Conservation (phyloP, 306 rosid species). For the Cucurbita maxima region DNA sequence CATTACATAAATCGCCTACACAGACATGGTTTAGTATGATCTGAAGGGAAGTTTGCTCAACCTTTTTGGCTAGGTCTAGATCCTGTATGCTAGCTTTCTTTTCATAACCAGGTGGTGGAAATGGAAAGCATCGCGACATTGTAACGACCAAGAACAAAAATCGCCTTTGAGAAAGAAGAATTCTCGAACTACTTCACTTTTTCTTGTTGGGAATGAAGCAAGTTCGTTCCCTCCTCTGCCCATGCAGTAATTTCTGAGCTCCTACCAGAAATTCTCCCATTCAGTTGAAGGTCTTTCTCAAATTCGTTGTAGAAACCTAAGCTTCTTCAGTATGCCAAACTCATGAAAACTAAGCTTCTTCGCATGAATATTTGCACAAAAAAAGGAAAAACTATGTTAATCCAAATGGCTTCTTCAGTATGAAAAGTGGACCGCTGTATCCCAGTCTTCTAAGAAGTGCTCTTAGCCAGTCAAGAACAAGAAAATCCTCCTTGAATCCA, state of each 20-base stretch:
- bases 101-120: slow-evolving; percentile 89
- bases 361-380: slow-evolving; percentile 12
- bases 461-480: slow-evolving; percentile 26
- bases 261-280: slow-evolving; percentile 13
- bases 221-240: slow-evolving; percentile 81
- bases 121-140: slow-evolving; percentile 99
- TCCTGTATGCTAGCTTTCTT: slow-evolving; percentile 57
- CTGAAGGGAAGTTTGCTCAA: slow-evolving; percentile 22
- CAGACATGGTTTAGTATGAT: slow-evolving; percentile 11
- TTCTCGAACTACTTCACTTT: slow-evolving; percentile 38
- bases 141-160: slow-evolving; percentile 35
- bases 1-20: neutral
- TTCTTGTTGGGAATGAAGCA: slow-evolving; percentile 57
- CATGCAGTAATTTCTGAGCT: slow-evolving; percentile 41
- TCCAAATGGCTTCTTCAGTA: slow-evolving; percentile 29
- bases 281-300: neutral
- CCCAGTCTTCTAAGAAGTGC: slow-evolving; percentile 26
- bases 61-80: slow-evolving; percentile 55
- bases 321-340: neutral
- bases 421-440: slow-evolving; percentile 28
- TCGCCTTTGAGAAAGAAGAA: slow-evolving; percentile 22
- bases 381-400: slow-evolving; percentile 16
- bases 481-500: slow-evolving; percentile 21
- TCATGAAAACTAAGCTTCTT: neutral
- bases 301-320: neutral